A percentile compares a stretch with the other conserved stretches of the same genome.
phyloP scores from a whole-genome alignment of 148 eudicot genomes.

The Camellia granthamiana region DNA sequence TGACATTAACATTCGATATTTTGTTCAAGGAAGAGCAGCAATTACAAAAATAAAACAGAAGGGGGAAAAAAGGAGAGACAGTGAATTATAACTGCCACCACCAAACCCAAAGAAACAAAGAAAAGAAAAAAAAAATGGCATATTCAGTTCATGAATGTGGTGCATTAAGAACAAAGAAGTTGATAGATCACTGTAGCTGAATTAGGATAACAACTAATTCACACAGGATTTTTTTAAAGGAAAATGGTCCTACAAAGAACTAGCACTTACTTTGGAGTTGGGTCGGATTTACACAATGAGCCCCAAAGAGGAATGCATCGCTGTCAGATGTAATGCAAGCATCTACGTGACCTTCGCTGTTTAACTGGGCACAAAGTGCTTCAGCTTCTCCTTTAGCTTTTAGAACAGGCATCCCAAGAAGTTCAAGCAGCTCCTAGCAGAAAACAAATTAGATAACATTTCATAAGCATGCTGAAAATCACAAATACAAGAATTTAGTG shows the following conservation, averaged over 20 bases:
- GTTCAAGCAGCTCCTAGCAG: constrained; percentile 73
- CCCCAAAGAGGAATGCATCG: constrained; percentile 90
- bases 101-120: background rate
- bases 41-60: background rate
- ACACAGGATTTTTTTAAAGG: background rate
- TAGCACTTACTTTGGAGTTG: constrained; percentile 57
- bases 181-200: background rate
- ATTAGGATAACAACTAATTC: background rate
- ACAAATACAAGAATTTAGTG: background rate
- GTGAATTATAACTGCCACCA: no score
- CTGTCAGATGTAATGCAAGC: constrained; percentile 96
- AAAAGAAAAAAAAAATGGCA: background rate
- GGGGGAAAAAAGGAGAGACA: background rate
- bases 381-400: constrained; percentile 87
- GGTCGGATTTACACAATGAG: constrained; percentile 70
- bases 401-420: constrained; percentile 85
- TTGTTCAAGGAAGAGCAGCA: background rate
- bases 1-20: background rate
- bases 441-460: constrained; percentile 1
- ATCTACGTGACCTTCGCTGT: constrained; percentile 75
- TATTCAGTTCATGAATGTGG: background rate
- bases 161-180: background rate
- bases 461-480: background rate
- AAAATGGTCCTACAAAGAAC: background rate
- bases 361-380: constrained; percentile 91